Evolutionary conservation across 116 monocot species (phyloP), one percentile per base, ranked within the genome.

Genomic region (Cymodocea nodosa): DNA sequence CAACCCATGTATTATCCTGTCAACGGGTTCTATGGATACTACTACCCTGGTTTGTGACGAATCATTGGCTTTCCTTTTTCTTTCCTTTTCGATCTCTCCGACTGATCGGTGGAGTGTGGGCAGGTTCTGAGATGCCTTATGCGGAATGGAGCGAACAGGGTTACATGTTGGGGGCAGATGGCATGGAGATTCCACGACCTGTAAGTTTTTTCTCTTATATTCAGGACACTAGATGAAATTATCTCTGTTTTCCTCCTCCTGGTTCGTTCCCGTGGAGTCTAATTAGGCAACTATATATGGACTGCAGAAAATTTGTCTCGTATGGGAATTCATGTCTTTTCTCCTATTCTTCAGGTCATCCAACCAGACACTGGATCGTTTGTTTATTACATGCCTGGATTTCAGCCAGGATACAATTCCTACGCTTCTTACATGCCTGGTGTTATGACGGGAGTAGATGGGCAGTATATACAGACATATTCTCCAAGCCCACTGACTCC

Each of bases 1-100:
- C 81, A 85, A 53, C 39, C 78, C 6, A 51, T 87, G 60, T 89
- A 82, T 69, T 92, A 83, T 64, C 79, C 83, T 15, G 35, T 56
- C 1, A 69, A 64, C 51, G 55, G 55, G 35, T 66, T 68, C 34
- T 84, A 89, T 71, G 86, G 84, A 3, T 89, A 89, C 69, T 84
- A 83, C 60, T 94, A 87, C 56, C 94, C 94, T 79, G 89, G 89
- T 89, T 56, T 37, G 68, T 34, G 4, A 25, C 14, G 15, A 48
- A 16, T 50, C 44, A 15, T 0, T 22, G 23, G 5, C 13, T 3
- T 5, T 48, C 14, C 8, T 50, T 59, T 56, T 44, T 15, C 13
- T 2, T 48, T 63, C 48, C 9, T 17, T 54, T 18, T 6, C 44
- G 44, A 10, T 52, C 6, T 50, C 18, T 12, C 49, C 35, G 17